Base-by-base conservation (phyloP, 2,329 filamentous ascomycete species). In the Acephala macrosclerotiorum region DNA sequence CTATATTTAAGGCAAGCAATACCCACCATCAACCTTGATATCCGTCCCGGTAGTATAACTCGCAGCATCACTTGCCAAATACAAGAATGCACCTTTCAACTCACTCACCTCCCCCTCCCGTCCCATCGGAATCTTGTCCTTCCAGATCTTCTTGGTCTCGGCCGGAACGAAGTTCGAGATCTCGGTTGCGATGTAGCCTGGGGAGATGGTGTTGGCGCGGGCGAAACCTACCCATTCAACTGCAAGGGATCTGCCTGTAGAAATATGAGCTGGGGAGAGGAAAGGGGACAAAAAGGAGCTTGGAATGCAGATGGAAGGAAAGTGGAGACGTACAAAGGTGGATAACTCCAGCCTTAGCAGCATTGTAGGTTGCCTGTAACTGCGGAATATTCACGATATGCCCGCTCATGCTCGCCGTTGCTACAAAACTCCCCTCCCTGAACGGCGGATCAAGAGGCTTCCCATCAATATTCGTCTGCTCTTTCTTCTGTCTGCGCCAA, bases 1-100 rank as follows among this genome's bases (percentile, higher is more conserved):
- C 38, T 12, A 22, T 25, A 20, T 68, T 75, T 77, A 88, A 58
- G 83, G 82, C 58, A 83, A 77, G 74, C 81, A 84, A 78, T 93
- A 93, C 62, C 91, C 91, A 66, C 92, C 92, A 76, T 96, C 92
- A 57, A 94, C 86, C 68, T 92, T 80, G 66, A 96, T 82, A 77
- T 94, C 90, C 11, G 86, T 83, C 0, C 88, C 93, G 9, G 92
- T 96, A 20, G 90, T 93, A 80, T 93, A 96, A 61, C 88, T 91
- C n/a, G 90, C 87, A 3, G 92, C 92, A 78, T 96, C 92, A 16
- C 89, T 92, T 20, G 91, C 91, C 64, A 96, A 82, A 79, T 94
- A 96, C 57, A 96, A 79, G 77, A 91, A 97, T 20, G 90, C 90
- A 22, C 92, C 93, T 81, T 95, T 94, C 72, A 96, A 83, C 81